Conservation (phyloP, 2,329 filamentous ascomycete genomes). For the Orbilia brochopaga region DNA sequence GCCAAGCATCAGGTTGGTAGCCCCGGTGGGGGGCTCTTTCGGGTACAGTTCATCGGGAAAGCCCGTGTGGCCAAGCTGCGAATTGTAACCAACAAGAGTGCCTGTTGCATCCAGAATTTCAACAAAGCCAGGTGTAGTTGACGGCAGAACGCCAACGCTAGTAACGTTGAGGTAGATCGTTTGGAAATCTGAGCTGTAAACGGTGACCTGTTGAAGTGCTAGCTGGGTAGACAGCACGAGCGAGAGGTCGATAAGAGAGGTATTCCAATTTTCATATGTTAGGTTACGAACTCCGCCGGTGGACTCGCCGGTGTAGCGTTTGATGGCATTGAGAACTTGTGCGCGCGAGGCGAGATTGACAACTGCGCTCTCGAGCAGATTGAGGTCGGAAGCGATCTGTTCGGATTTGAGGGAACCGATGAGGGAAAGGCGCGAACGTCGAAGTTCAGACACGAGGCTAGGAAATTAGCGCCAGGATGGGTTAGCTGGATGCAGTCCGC, state of each 20-base stretch:
- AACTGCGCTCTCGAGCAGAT: conserved; percentile 35
- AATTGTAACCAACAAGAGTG: conserved; percentile 41
- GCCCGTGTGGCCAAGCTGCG: conserved; percentile 28
- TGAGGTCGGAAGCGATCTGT: conserved; percentile 42
- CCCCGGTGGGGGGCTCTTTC: conserved; percentile 10
- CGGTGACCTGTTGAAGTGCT: conserved; percentile 39
- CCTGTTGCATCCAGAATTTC: conserved; percentile 36
- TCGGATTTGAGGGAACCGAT: conserved; percentile 41
- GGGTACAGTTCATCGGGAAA: conserved; percentile 44
- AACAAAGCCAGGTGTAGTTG: conserved; percentile 26
- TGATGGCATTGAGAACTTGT: conserved; percentile 46
- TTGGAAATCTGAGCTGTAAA: conserved; percentile 37
- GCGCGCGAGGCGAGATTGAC: conserved; percentile 30
- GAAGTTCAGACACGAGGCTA: conserved; percentile 48
- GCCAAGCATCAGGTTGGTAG: conserved; percentile 19
- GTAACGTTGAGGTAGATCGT: conserved; percentile 40
- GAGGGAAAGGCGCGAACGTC: conserved; percentile 33
- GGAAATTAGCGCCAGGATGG: background rate
- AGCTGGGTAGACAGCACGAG: conserved; percentile 42
- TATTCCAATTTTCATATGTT: conserved; percentile 46
- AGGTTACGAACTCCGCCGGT: conserved; percentile 26
- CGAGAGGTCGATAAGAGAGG: conserved; percentile 36
- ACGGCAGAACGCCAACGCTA: conserved; percentile 21
- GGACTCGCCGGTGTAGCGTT: conserved; percentile 42
- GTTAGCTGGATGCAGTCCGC: conserved; percentile 14